Evolutionary conservation across 805 yeast species (phyloP).

Genomic region (Pichia rugopelliculosa): DNA sequence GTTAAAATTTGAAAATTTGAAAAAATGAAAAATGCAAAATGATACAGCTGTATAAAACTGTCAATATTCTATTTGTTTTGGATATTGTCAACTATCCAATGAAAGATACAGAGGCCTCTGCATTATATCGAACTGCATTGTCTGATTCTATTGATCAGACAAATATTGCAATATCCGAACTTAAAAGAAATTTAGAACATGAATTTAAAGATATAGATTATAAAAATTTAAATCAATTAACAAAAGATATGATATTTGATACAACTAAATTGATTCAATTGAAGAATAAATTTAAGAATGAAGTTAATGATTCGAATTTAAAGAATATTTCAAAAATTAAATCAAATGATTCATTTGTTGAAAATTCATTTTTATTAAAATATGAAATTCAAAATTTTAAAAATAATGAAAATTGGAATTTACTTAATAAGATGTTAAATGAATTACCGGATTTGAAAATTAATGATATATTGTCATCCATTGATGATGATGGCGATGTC

Average conservation of each 20-base stretch:
- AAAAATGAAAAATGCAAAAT: too few relatives aligned
- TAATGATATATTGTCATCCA: constrained; percentile 3
- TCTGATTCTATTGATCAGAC: constrained; percentile 17
- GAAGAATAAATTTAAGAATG: constrained; percentile 18
- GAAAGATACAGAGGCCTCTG: constrained; percentile 1
- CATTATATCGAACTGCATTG: constrained; percentile 6
- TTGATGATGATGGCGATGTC: background rate
- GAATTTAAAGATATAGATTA: background rate
- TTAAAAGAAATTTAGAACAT: background rate
- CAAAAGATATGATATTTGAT: constrained; percentile 16
- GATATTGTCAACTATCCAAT: background rate
- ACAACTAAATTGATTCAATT: constrained; percentile 12
- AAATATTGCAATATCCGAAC: constrained; percentile 5
- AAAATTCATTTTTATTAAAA: constrained; percentile 9
- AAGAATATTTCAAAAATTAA: constrained; percentile 10
- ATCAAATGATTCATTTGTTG: constrained; percentile 3
- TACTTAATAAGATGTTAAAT: constrained; percentile 13
- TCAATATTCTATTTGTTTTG: too few relatives aligned
- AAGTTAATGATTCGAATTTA: constrained; percentile 13
- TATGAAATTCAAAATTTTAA: constrained; percentile 14
- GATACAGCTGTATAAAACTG: too few relatives aligned
- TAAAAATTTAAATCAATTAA: constrained; percentile 11
- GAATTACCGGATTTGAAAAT: constrained; percentile 19
- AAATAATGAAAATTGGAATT: constrained; percentile 13
- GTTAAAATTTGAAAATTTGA: too few relatives aligned